Evolutionary conservation across 2,329 filamentous ascomycete genomes (phyloP), one percentile per base, ranked within the genome.

Genomic region (Neopestalotiopsis rosae): DNA sequence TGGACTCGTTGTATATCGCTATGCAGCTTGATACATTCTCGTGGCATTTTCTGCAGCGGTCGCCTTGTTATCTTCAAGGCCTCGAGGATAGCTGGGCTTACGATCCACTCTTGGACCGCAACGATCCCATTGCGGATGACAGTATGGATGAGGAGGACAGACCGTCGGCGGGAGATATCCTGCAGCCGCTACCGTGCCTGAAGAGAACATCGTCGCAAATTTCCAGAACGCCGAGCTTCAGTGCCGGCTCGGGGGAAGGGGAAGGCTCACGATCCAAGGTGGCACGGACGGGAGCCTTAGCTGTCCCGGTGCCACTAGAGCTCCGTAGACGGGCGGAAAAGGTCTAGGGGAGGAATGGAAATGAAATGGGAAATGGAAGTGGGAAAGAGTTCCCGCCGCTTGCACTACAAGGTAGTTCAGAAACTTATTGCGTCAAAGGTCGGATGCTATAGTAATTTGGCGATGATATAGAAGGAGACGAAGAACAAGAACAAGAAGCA

Each of bases 1-100:
- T 89, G 30, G 86, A 89, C 72, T 88, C 87, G 24, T 77, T 90
- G 14, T 90, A 90, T 72, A 88, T 90, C 68, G 86, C 87, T 67
- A 87, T 89, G 86, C 79, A 81, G 13, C 74, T 81, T 5, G 84
- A 87, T 67, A 85, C 83, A 6, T 79, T 90, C n/a, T 87, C 86
- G 2, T 90, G 88, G 88, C 81, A 85, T 69, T 83, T 82, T 42
- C 78, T 90, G 38, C 81, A 81, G 67, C 79, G 82, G 42, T 81
- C 85, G 4, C 83, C 84, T 0, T 79, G 85, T 2, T 86, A 83
- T 70, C 78, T 87, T 6, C 81, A 85, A 13, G 87, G 87, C 1
- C 80, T 90, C 0, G 88, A 90, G 71, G 81, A 81, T 3, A 83
- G 85, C 71, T 90, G 88, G 88, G 81, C 77, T 0, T 83, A 84